These are phyloP conservation scores for Vinca minor DNA, from an alignment of 257 asterid genomes.

Conservation along the genomic window DNA sequence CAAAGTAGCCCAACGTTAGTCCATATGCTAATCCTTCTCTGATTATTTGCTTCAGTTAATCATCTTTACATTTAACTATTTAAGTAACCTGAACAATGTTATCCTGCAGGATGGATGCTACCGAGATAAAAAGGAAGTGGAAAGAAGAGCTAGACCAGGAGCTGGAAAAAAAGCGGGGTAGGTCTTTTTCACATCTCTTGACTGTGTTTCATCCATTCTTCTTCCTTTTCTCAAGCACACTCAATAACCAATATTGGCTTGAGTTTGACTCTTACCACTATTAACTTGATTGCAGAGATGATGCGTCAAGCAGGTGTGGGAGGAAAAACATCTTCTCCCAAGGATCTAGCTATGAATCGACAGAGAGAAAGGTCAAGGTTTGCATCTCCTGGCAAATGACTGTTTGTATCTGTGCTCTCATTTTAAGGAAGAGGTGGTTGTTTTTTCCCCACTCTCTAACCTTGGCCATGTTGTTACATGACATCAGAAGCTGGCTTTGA, in stretches of 20 bases:
- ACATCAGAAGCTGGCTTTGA: slow-evolving; percentile 3
- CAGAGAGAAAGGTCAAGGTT: slow-evolving; percentile 33
- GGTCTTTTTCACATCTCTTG: too few relatives aligned
- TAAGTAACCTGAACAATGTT: slow-evolving; percentile 1
- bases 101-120: slow-evolving; percentile 17
- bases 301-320: slow-evolving; percentile 32
- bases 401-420: slow-evolving; percentile 9
- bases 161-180: slow-evolving; percentile 41
- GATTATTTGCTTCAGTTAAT: neutral
- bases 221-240: too few relatives aligned
- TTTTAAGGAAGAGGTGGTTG: slow-evolving; percentile 15
- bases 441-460: slow-evolving; percentile 14
- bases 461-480: slow-evolving; percentile 5
- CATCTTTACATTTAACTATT: neutral
- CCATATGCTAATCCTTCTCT: neutral
- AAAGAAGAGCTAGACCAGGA: slow-evolving; percentile 39
- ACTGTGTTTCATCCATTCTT: neutral
- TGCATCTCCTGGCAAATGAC: slow-evolving; percentile 37
- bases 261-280: neutral
- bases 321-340: slow-evolving; percentile 38
- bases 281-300: slow-evolving; percentile 30
- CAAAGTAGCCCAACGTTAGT: slow-evolving; percentile 31
- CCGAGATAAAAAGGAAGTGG: slow-evolving; percentile 39
- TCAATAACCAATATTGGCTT: neutral
- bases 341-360: slow-evolving; percentile 30